Base-by-base conservation (phyloP, 257 asterid genomes). In the Capsicum pubescens region DNA sequence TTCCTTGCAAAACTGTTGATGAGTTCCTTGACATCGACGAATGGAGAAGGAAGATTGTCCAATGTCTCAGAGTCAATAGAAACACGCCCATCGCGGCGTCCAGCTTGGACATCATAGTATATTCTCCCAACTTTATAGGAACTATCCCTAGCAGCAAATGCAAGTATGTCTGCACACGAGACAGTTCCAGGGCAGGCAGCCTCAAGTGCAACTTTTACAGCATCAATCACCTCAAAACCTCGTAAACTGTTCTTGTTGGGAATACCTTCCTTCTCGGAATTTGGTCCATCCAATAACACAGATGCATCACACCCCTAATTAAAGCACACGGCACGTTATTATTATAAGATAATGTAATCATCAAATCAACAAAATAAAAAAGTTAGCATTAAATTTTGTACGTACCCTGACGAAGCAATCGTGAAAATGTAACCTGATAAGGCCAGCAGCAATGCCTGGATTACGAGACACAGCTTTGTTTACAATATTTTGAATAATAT, bases 41-140 rank as follows among this genome's bases (percentile, higher is more conserved):
- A 48, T 9, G 83, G 39, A 16, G 64, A 26, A 2, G 88, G 88
- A 67, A 86, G 84, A 77, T 86, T 86, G 16, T 44, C 3, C 8
- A 74, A 15, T 10, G 86, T 35, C 10, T 86, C 88, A 1, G 48
- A 17, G 11, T 63, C 80, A 16, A 36, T 42, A 7, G 86, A 82
- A 66, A 85, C 42, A 9, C 13, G 32, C 0, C 84, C 88, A 44
- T 82, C 88, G 3, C 88, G 74, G 3, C 88, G 72, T 5, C 83
- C 85, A 3, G 58, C 78, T 1, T 82, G 81, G 32, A 82, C 81
- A 11, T 19, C 46, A 15, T 86, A 82, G 68, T 82, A 48, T 54
- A 78, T 78, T 12, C 9, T 78, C 14, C 82, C 82, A 7, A 13
- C 82, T 58, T 54, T 78, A 16, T 78, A 58, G 0, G 66, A 55